Conservation (phyloP, 148 eudicot genomes). For the Limonium bicolor region DNA sequence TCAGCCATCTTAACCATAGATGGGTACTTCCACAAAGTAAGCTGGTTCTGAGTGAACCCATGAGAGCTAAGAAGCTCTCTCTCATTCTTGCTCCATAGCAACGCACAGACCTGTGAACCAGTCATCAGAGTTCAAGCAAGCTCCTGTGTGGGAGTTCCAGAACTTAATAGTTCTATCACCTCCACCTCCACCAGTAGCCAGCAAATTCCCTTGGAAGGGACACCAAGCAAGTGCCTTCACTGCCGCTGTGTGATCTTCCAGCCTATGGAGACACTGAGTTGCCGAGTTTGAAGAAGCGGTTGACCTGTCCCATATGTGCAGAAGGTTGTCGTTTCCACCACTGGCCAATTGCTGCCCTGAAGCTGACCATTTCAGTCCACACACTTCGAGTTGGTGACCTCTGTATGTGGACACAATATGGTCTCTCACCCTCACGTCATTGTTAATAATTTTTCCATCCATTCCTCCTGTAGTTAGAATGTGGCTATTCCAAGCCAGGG, state of each 20-base stretch:
- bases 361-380: constrained; percentile 89
- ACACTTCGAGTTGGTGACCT: constrained; percentile 86
- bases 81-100: constrained; percentile 87
- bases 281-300: constrained; percentile 54
- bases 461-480: constrained; percentile 81
- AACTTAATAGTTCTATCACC: constrained; percentile 76
- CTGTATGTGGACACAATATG: constrained; percentile 58
- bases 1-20: constrained; percentile 91
- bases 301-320: constrained; percentile 84
- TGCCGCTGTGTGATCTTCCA: constrained; percentile 88
- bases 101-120: constrained; percentile 82
- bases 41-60: constrained; percentile 83
- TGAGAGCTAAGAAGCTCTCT: constrained; percentile 86
- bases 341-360: constrained; percentile 84
- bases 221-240: constrained; percentile 98
- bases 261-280: constrained; percentile 80
- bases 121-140: constrained; percentile 76
- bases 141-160: constrained; percentile 97
- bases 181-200: constrained; percentile 92
- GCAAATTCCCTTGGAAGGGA: constrained; percentile 80
- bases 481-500: constrained; percentile 84
- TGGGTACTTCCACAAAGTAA: constrained; percentile 92
- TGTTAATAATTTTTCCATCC: constrained; percentile 72
- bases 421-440: constrained; percentile 56
- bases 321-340: constrained; percentile 83